phyloP scores from a whole-genome alignment of 768 basidiomycete genomes.

The Mycena indigotica region DNA sequence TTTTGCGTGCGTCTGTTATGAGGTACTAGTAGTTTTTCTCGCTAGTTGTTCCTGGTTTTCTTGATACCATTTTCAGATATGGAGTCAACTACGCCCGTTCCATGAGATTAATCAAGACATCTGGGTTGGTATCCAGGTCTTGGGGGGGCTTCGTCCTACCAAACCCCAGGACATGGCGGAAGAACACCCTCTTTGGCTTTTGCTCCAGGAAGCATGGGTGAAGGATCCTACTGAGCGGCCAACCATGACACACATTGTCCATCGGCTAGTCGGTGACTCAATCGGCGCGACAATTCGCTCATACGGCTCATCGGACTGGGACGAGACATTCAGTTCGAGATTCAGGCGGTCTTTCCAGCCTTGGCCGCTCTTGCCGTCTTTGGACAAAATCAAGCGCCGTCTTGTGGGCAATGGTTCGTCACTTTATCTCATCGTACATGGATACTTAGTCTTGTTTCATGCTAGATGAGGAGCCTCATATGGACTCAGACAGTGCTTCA shows the following conservation, averaged over 20 bases:
- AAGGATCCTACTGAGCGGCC: conserved; percentile 5
- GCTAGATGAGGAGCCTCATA: too few species aligned
- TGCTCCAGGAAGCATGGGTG: conserved; percentile 14
- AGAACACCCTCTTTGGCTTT: conserved; percentile 12
- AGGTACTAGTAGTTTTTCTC: background rate
- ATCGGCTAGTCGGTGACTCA: conserved; percentile 4
- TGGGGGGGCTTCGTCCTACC: conserved; percentile 3
- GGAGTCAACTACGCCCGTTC: conserved; percentile 12
- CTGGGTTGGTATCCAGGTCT: conserved; percentile 2
- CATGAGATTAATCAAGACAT: conserved; percentile 2
- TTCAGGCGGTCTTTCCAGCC: conserved; percentile 11
- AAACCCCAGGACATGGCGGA: conserved; percentile 5
- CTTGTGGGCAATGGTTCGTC: conserved; percentile 11
- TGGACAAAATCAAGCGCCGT: conserved; percentile 4
- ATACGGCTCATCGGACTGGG: conserved; percentile 9
- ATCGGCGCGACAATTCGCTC: conserved; percentile 7
- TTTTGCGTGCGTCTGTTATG: conserved; percentile 17
- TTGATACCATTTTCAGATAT: conserved; percentile 12
- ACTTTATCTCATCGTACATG: background rate
- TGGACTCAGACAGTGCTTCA: too few species aligned
- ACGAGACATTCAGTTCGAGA: conserved; percentile 11
- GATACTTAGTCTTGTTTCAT: too few species aligned
- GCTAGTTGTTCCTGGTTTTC: too few species aligned
- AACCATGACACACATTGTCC: conserved; percentile 1
- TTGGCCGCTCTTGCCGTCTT: conserved; percentile 13